Evolutionary conservation across 2,329 filamentous ascomycete genomes (phyloP), one percentile per base, ranked within the genome.

Genomic region (Xylaria sp.): DNA sequence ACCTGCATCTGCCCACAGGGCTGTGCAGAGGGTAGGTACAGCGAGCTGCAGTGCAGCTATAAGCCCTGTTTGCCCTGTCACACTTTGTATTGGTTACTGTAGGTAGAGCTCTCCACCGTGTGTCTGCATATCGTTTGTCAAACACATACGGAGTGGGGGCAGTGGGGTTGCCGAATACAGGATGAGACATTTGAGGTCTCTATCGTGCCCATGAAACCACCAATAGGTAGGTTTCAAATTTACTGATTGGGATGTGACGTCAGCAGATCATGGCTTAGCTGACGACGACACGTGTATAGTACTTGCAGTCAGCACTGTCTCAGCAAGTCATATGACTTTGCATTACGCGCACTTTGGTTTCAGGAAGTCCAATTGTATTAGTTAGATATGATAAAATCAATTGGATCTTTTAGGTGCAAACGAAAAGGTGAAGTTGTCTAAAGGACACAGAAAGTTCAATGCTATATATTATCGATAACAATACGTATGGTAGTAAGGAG

Each of bases 191-290:
- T 57, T 66, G 10, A 34, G 20, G 44, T 51, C 32, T 39, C 37
- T 12, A 41, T 18, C 13, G 2, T 41, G 15, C 12, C 10, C 52
- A 34, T 57, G 58, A 66, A 66, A 62, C 64, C 1, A 10, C 57
- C 55, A 41, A 51, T 51, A 37, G 18, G 51, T 51, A 44, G 32
- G 34, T 41, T 61, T 25, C 6, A 28, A 48, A 39, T 54, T 13
- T 28, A 34, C 57, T 44, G 44, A 51, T 58, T 51, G 46, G 52
- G 28, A 34, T 32, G 34, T 67, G 65, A 67, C 65, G 65, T 67
- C 65, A 58, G 65, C 52, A 48, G 18, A 54, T 54, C 28, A 44
- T 52, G 32, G 58, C 64, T 62, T 7, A 51, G 58, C 51, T 37
- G 51, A 50, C 28, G 10, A 34, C 28, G n/a, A 37, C 32, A 13